Conservation (phyloP, 352 stramenopile genomes). For the Pythium chondricola region DNA sequence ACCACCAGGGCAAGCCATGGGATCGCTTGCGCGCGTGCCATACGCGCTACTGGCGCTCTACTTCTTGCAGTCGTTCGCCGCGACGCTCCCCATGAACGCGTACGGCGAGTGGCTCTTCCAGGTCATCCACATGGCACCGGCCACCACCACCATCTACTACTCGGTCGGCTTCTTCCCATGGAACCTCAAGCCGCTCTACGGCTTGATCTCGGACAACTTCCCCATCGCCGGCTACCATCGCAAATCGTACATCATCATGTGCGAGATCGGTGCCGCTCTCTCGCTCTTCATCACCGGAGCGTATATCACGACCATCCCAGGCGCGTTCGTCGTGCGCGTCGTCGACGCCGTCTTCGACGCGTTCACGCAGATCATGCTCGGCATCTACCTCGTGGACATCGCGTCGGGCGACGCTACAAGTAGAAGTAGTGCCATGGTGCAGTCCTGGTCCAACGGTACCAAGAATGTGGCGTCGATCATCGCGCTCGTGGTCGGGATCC, state of each 20-base stretch:
- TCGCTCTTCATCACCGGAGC: slow-evolving; percentile 52
- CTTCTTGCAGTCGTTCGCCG: slow-evolving; percentile 72
- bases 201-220: slow-evolving; percentile 65
- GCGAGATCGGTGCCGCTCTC: slow-evolving; percentile 44
- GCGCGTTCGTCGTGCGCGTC: slow-evolving; percentile 61
- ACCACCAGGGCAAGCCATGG: neutral
- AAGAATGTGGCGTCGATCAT: slow-evolving; percentile 65
- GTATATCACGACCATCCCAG: slow-evolving; percentile 47
- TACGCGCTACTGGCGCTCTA: slow-evolving; percentile 61
- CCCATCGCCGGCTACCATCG: slow-evolving; percentile 67
- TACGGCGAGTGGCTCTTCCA: slow-evolving; percentile 76
- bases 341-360: slow-evolving; percentile 65
- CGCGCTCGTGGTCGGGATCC: slow-evolving; percentile 55
- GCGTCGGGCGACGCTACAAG: slow-evolving; percentile 48
- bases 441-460: slow-evolving; percentile 62
- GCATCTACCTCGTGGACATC: slow-evolving; percentile 66
- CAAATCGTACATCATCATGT: slow-evolving; percentile 81
- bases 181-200: slow-evolving; percentile 84
- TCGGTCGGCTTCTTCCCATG: slow-evolving; percentile 78
- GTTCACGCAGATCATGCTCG: slow-evolving; percentile 80
- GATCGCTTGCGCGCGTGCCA: slow-evolving; percentile 26
- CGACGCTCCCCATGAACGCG: slow-evolving; percentile 73
- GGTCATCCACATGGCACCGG: slow-evolving; percentile 67
- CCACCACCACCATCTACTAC: slow-evolving; percentile 77
- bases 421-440: slow-evolving; percentile 45